These are phyloP conservation scores for Grigorovia humatica DNA, from an alignment of 805 yeast species.

Conservation along the genomic window DNA sequence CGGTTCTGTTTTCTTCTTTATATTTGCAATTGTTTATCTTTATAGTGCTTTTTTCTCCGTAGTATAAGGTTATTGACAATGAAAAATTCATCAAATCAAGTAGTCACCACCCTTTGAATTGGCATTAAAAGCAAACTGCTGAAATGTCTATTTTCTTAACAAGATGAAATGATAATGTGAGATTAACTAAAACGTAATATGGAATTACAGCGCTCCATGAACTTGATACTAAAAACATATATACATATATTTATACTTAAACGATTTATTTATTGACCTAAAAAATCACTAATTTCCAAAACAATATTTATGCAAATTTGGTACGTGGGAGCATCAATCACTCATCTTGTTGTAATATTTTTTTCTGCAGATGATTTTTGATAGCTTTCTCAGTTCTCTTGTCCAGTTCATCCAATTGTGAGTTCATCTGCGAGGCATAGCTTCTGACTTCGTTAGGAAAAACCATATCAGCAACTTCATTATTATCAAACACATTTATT, in stretches of 20 bases:
- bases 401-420: constrained; percentile 30
- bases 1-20: constrained; percentile 78
- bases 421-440: constrained; percentile 31
- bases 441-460: constrained; percentile 25
- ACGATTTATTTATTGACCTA: too few species aligned
- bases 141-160: background rate
- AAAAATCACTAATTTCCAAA: too few species aligned
- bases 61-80: constrained; percentile 2
- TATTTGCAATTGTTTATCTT: constrained; percentile 74
- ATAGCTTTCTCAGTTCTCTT: constrained; percentile 34
- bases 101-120: too few species aligned
- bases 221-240: background rate
- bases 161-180: too few species aligned
- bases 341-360: background rate
- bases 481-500: background rate
- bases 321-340: too few species aligned
- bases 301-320: too few species aligned
- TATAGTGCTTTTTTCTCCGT: constrained; percentile 43
- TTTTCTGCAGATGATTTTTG: background rate
- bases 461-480: constrained; percentile 6
- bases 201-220: too few species aligned
- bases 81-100: background rate
- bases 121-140: background rate
- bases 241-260: background rate
- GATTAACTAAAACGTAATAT: too few species aligned